Percentiles rank a stretch among this genome's conserved stretches.
Evolutionary conservation across 2,329 filamentous ascomycete species (phyloP).

Genomic region (Botrytis elliptica): DNA sequence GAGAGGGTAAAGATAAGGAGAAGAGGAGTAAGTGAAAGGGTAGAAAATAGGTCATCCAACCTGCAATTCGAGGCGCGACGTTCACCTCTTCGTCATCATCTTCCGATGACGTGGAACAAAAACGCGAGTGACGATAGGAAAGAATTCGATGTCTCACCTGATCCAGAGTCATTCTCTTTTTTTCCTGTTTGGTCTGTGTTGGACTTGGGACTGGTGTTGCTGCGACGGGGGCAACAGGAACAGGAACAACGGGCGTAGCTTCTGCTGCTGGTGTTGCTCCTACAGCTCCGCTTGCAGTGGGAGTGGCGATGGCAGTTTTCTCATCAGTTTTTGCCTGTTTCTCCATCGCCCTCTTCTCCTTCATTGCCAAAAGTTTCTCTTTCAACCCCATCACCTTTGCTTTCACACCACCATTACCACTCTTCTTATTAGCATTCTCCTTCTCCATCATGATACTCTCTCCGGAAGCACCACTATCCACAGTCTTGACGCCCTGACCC

Average conservation of each 20-base stretch:
- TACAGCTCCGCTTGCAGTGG: background rate
- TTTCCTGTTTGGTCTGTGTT: conserved; percentile 6
- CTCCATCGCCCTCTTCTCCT: background rate
- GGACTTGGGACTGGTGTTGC: background rate
- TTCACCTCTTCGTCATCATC: conserved; percentile 6
- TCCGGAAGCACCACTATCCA: background rate
- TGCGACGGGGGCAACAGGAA: background rate
- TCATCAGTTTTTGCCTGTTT: background rate
- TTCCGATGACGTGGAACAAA: background rate
- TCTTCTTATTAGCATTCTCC: background rate
- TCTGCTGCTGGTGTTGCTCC: background rate
- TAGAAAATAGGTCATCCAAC: conserved; percentile 19
- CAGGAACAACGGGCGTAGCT: background rate
- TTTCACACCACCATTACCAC: background rate
- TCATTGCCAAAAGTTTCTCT: conserved; percentile 2
- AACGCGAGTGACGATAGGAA: conserved; percentile 2
- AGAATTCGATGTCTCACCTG: conserved; percentile 20
- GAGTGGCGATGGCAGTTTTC: background rate
- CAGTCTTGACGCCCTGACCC: background rate
- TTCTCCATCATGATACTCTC: background rate
- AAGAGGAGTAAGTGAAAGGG: conserved; percentile 4
- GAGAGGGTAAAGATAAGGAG: background rate
- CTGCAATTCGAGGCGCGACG: conserved; percentile 10
- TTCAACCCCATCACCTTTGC: conserved; percentile 8
- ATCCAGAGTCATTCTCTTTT: conserved; percentile 20